These are phyloP conservation scores for Vinca major DNA, from an alignment of 305 asterid genomes.

Conservation along the genomic window DNA sequence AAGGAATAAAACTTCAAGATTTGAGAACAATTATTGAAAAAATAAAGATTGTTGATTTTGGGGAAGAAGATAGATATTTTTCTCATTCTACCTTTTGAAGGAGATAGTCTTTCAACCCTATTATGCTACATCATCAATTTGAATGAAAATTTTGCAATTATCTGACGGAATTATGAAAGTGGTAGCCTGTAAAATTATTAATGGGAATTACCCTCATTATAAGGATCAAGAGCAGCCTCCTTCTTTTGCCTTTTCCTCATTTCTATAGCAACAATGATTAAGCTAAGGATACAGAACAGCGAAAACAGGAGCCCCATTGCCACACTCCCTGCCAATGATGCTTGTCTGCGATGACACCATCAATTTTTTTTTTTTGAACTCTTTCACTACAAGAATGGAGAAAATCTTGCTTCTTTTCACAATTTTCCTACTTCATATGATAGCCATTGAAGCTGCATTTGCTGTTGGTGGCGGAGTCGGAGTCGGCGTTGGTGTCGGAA, in stretches of 20 bases:
- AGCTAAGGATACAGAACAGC: slow-evolving; percentile 70
- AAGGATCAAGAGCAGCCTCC: slow-evolving; percentile 76
- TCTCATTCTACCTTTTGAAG: too few relatives aligned
- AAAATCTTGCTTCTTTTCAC: slow-evolving; percentile 3
- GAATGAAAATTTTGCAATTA: too few relatives aligned
- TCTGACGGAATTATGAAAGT: too few relatives aligned
- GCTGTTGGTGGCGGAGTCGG: slow-evolving; percentile 19
- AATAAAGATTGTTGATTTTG: too few relatives aligned
- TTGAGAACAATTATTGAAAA: too few relatives aligned
- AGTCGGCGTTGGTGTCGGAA: slow-evolving; percentile 18
- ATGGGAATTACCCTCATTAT: slow-evolving; percentile 58
- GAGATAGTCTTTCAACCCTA: too few relatives aligned
- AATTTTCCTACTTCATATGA: slow-evolving; percentile 16
- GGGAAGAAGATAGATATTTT: too few relatives aligned
- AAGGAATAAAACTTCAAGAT: too few relatives aligned
- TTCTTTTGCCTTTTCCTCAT: slow-evolving; percentile 66
- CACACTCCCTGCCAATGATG: slow-evolving; percentile 73
- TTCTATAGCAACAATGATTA: slow-evolving; percentile 57
- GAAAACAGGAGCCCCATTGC: slow-evolving; percentile 80
- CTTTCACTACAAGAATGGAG: too few relatives aligned
- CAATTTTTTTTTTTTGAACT: too few relatives aligned
- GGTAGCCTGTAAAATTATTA: too few relatives aligned
- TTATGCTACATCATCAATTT: too few relatives aligned
- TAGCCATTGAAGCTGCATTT: slow-evolving; percentile 16
- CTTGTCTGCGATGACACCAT: slow-evolving; percentile 31